Conservation (phyloP, 1,139 yeast genomes). For the Pichia sp. region DNA sequence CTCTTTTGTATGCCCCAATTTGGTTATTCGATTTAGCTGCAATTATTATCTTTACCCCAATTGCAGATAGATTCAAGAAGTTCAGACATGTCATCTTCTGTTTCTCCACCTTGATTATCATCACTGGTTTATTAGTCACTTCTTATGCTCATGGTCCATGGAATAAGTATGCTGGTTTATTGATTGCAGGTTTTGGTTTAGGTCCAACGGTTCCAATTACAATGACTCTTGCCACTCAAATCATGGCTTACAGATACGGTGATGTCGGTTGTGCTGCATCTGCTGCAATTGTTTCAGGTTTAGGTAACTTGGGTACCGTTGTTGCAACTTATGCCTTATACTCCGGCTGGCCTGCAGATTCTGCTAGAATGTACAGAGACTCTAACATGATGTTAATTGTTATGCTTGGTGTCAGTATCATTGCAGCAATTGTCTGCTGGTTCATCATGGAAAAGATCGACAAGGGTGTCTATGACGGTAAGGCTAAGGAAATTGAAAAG, state of each 20-base stretch:
- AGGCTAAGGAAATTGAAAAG: conserved; percentile 6
- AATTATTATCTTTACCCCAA: conserved; percentile 71
- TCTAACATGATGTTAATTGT: conserved; percentile 85
- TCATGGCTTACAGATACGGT: conserved; percentile 69
- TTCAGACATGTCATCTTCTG: conserved; percentile 63
- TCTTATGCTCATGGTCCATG: conserved; percentile 74
- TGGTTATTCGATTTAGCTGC: conserved; percentile 89
- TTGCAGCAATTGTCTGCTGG: conserved; percentile 39
- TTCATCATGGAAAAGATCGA: conserved; percentile 20
- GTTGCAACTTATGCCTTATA: conserved; percentile 84
- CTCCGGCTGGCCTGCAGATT: conserved; percentile 85
- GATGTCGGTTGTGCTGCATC: conserved; percentile 85
- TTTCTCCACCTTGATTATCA: conserved; percentile 61
- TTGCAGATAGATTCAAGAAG: conserved; percentile 66
- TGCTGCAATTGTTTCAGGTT: conserved; percentile 79
- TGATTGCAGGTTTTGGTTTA: conserved; percentile 80
- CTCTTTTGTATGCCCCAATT: conserved; percentile 81
- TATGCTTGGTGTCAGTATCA: conserved; percentile 69
- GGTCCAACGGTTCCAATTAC: conserved; percentile 91
- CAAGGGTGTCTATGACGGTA: conserved; percentile 15
- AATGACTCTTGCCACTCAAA: conserved; percentile 85
- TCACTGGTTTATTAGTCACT: conserved; percentile 71
- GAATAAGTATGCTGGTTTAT: conserved; percentile 76
- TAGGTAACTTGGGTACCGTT: conserved; percentile 85
- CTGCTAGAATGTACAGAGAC: conserved; percentile 54